Base-by-base conservation (phyloP, 2,329 filamentous ascomycete genomes). In the Cephalotrichum gorgonifer region DNA sequence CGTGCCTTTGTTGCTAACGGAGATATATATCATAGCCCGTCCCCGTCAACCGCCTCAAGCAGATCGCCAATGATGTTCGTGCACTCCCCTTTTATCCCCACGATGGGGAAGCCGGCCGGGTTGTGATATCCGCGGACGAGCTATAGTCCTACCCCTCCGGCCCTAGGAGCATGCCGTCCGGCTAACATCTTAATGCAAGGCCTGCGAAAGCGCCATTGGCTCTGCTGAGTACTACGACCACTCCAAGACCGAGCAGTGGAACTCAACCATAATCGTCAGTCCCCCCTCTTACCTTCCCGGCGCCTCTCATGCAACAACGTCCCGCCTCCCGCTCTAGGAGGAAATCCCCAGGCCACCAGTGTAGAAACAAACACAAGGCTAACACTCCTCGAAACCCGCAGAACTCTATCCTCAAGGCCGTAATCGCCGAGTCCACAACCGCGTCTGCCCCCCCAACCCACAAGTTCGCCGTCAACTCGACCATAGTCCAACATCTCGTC, bases 391-490 rank as follows among this genome's bases (percentile, higher is more conserved):
- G 6, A 30, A 17, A 17, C 22, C 35, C 51, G 50, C 57, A 88
- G 85, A 87, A 85, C 72, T 79, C 75, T 50, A 86, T 91, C 64
- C 81, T 93, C 55, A 81, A 85, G 62, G 76, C 81, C 47, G 75
- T 91, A 55, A 88, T 91, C 66, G 82, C 83, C 56, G 86, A 90
- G 63, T 82, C 84, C 46, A 80, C 78, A 17, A 75, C 79, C 17
- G 64, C 74, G 44, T 69, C 74, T 53, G 71, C 73, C 52, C 68
- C 73, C 26, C 84, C 86, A 5, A 67, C 73, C 15, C 95, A 83
- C 79, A 97, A 97, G 70, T 97, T 91, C 71, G 88, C 89, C 58
- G 89, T 95, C 71, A 97, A 95, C 76, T 94, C 88, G 74, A 97
- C 91, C 56, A 96, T 97, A 63, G 94, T 97, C 58, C 91, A 98